phyloP scores from a whole-genome alignment of 2,329 filamentous ascomycete species.

The Fusarium odoratissimum region DNA sequence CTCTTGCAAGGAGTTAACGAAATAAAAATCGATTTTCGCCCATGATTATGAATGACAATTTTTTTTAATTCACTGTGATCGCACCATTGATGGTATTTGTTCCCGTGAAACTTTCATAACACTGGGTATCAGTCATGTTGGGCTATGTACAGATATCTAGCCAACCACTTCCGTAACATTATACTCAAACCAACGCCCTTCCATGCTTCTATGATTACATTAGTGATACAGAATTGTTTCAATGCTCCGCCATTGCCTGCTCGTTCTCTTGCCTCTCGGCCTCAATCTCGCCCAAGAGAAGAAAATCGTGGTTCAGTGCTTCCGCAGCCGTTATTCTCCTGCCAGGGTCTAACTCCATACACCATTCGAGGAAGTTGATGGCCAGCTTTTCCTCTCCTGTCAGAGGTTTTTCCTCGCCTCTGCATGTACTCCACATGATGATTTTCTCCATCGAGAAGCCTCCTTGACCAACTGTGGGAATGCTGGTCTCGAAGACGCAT shows the following conservation, averaged over 20 bases:
- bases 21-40: slow-evolving; percentile 55
- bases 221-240: slow-evolving; percentile 23
- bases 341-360: slow-evolving; percentile 80
- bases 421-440: slow-evolving; percentile 91
- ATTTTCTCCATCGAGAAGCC: slow-evolving; percentile 94
- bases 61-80: not conserved
- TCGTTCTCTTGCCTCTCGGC: slow-evolving; percentile 61
- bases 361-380: slow-evolving; percentile 75
- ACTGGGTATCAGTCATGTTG: slow-evolving; percentile 29
- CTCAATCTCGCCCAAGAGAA: slow-evolving; percentile 51
- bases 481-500: slow-evolving; percentile 90
- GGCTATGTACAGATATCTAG: slow-evolving; percentile 35
- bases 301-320: slow-evolving; percentile 78
- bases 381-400: slow-evolving; percentile 77
- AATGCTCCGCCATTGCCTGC: slow-evolving; percentile 19
- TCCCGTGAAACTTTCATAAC: not conserved
- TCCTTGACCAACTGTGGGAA: slow-evolving; percentile 86
- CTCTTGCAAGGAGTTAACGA: slow-evolving; percentile 56
- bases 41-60: slow-evolving; percentile 39
- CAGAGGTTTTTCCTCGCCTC: slow-evolving; percentile 69
- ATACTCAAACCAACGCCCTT: slow-evolving; percentile 30
- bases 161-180: slow-evolving; percentile 22
- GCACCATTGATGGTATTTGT: not conserved
- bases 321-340: slow-evolving; percentile 80
- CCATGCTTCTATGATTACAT: slow-evolving; percentile 36